A percentile compares a stretch with the other conserved stretches of the same genome.
Conservation (phyloP, 2,329 filamentous ascomycete species). For the Curvularia sp. region DNA sequence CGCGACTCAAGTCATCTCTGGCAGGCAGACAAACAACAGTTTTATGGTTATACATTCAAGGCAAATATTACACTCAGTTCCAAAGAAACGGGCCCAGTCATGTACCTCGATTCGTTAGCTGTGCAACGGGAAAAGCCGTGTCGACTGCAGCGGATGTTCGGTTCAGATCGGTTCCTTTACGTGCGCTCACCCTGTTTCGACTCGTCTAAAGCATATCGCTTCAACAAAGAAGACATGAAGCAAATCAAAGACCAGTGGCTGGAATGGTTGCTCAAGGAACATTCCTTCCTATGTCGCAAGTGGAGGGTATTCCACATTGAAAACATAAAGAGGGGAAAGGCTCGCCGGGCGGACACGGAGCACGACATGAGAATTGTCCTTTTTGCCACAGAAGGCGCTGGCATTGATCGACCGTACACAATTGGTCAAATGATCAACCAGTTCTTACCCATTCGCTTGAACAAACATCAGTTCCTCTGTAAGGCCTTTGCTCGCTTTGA, state of each 20-base stretch:
- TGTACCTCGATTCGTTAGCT: conserved; percentile 36
- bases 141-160: conserved; percentile 49
- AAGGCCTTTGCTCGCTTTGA: conserved; percentile 56
- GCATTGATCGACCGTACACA: conserved; percentile 29
- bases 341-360: conserved; percentile 12
- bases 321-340: conserved; percentile 47
- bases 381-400: conserved; percentile 47
- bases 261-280: conserved; percentile 48
- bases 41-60: conserved; percentile 47
- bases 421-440: conserved; percentile 49
- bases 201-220: conserved; percentile 21
- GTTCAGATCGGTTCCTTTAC: conserved; percentile 54
- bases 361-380: conserved; percentile 41
- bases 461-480: conserved; percentile 48
- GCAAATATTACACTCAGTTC: conserved; percentile 35
- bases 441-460: conserved; percentile 50
- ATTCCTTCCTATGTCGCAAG: conserved; percentile 51
- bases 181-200: conserved; percentile 46
- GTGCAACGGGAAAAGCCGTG: conserved; percentile 44
- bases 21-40: conserved; percentile 28
- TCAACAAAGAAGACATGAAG: conserved; percentile 16
- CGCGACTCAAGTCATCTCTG: conserved; percentile 35
- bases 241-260: conserved; percentile 36
- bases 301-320: conserved; percentile 54
- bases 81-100: conserved; percentile 27